phyloP scores from a whole-genome alignment of 2,329 filamentous ascomycete species.

The Cercospora nicotianae region DNA sequence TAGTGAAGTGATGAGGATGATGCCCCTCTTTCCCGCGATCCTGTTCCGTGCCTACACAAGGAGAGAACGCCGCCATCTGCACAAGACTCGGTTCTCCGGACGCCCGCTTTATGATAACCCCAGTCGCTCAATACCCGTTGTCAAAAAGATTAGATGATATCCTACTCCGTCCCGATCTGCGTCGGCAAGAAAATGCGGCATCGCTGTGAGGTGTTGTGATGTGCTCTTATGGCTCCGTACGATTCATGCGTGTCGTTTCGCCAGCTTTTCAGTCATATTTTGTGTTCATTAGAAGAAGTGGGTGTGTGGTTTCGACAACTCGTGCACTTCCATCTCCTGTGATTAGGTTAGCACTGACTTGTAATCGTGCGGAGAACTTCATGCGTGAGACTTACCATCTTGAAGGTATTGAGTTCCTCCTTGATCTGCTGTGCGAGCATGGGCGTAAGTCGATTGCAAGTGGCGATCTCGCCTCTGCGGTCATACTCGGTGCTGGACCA shows the following conservation, averaged over 20 bases:
- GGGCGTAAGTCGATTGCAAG: conserved; percentile 94
- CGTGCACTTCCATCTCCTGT: conserved; percentile 99
- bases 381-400: conserved; percentile 73
- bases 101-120: conserved; percentile 15
- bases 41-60: conserved; percentile 8
- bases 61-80: conserved; percentile 13
- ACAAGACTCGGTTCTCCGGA: conserved; percentile 13
- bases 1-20: conserved; percentile 12
- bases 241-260: conserved; percentile 24
- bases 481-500: conserved; percentile 97
- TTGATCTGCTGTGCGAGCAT: conserved; percentile 99
- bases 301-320: conserved; percentile 98
- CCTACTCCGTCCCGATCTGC: conserved; percentile 18
- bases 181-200: conserved; percentile 19
- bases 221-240: conserved; percentile 23
- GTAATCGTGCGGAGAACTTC: neutral
- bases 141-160: conserved; percentile 26
- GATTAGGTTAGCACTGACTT: conserved; percentile 44
- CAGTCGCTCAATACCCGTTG: conserved; percentile 19
- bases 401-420: conserved; percentile 98
- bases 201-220: conserved; percentile 14
- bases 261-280: conserved; percentile 19
- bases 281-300: conserved; percentile 86
- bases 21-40: neutral
- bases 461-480: conserved; percentile 90